These are phyloP conservation scores for Fusarium secorum DNA, from an alignment of 2,329 filamentous ascomycete genomes.

Conservation along the genomic window DNA sequence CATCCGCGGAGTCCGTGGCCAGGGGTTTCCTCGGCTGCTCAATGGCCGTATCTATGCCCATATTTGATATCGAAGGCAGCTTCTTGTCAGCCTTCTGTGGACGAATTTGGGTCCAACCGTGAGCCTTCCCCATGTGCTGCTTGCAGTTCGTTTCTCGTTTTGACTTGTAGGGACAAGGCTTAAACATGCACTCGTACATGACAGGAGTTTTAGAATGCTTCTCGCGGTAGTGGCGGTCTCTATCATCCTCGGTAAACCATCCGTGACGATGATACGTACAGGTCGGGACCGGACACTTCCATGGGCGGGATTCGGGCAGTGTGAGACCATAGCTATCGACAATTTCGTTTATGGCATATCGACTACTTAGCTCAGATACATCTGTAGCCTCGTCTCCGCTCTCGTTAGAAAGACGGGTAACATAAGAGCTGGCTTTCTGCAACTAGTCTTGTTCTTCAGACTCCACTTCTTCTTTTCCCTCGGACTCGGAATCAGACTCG, in stretches of 20 bases:
- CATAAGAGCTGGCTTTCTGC: neutral
- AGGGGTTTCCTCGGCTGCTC: rapidly evolving
- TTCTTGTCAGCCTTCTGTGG: constrained; percentile 89
- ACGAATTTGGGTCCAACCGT: constrained; percentile 85
- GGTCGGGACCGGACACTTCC: constrained; percentile 83
- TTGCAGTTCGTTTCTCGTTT: constrained; percentile 97
- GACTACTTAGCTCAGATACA: rapidly evolving
- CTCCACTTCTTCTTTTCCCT: rapidly evolving
- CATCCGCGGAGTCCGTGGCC: no score
- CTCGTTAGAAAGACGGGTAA: rapidly evolving
- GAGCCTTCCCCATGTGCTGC: constrained; percentile 97
- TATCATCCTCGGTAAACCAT: constrained; percentile 96
- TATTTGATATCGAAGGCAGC: constrained; percentile 40
- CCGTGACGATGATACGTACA: constrained; percentile 92
- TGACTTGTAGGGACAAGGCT: constrained; percentile 88
- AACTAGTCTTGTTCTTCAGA: neutral
- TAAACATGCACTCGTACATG: constrained; percentile 83
- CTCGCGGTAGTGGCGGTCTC: constrained; percentile 93
- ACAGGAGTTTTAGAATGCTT: constrained; percentile 84
- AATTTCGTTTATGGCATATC: constrained; percentile 70
- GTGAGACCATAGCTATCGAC: no score
- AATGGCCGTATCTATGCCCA: rapidly evolving
- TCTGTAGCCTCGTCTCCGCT: rapidly evolving
- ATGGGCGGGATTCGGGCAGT: constrained; percentile 72
- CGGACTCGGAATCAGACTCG: rapidly evolving